Evolutionary conservation across 225 moss, liverwort and hornwort species (phyloP), one percentile per base, ranked within the genome.

Genomic region (Anthoceros angustus): DNA sequence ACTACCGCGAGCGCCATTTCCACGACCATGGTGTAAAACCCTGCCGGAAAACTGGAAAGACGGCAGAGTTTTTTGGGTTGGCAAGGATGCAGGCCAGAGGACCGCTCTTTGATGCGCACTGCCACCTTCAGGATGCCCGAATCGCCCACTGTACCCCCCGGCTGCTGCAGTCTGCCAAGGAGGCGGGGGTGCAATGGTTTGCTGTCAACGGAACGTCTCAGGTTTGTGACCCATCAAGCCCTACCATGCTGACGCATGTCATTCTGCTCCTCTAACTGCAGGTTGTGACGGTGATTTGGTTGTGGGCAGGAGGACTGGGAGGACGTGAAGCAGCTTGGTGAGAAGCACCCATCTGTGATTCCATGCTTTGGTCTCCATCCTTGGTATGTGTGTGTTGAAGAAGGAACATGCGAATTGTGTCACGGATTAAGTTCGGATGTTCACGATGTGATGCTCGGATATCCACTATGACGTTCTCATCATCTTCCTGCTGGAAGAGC

Each of bases 201-300:
- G 87, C 84, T 6, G 95, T 98, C 76, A 98, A 98, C 75, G 95
- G 95, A n/a, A 98, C 95, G 0, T 89, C 88, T 5, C 88, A 98
- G 69, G 81, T 78, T 32, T 32, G 32, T 32, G 32, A 32, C 32
- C 32, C 32, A 32, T 32, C 32, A 32, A 32, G 32, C 32, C 32
- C 32, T 32, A 32, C 32, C 4, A 32, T 32, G 32, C 32, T 32
- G 32, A 32, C 32, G 32, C 32, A 32, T 32, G 32, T 32, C 2
- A 32, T 32, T 32, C 32, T 32, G 39, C 40, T n/a, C 25, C 16
- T 64, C 38, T 1, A 2, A 6, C 5, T 7, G 18, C 64, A 5
- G 9, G 40, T 24, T 26, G 6, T n/a, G 23, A n/a, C 16, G 40
- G 38, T 63, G 11, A 21, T 16, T 8, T 10, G 40, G 55, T 20